Conservation (phyloP, 192 early-diverging fungal species). For the Cladochytrium replicatum region DNA sequence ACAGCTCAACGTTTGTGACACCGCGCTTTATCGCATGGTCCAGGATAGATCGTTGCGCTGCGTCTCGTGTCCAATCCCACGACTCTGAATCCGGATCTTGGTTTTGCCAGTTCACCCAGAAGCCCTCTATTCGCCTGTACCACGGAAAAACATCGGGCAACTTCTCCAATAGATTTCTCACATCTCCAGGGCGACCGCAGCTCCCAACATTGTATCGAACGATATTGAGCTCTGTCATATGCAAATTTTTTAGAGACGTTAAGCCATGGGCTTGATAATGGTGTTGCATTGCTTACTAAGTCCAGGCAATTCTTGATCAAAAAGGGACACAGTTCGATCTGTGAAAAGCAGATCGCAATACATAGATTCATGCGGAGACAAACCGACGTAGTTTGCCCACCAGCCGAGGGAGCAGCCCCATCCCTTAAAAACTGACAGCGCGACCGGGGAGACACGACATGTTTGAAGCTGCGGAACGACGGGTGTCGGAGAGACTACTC, state of each 20-base stretch:
- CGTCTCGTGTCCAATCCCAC: slow-evolving; percentile 18
- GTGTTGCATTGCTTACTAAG: slow-evolving; percentile 1
- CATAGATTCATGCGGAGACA: slow-evolving; percentile 2
- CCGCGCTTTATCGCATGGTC: neutral
- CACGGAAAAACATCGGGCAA: neutral
- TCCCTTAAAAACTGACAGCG: slow-evolving; percentile 7
- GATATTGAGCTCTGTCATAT: slow-evolving; percentile 6
- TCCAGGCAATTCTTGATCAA: neutral
- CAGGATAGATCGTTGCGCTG: slow-evolving; percentile 15
- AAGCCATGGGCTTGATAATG: slow-evolving; percentile 1
- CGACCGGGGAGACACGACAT: neutral
- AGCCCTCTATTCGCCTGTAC: neutral
- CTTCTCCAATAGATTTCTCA: neutral
- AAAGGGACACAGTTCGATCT: neutral
- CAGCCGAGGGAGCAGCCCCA: slow-evolving; percentile 13
- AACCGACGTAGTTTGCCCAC: slow-evolving; percentile 10
- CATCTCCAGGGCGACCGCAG: slow-evolving; percentile 9
- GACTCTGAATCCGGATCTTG: neutral
- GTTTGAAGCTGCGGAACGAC: too few species aligned
- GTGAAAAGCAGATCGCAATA: slow-evolving; percentile 17
- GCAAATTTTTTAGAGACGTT: neutral
- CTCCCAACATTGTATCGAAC: slow-evolving; percentile 20
- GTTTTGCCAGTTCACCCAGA: slow-evolving; percentile 6
- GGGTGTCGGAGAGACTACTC: too few species aligned
- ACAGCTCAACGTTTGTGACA: slow-evolving; percentile 9